These are phyloP conservation scores for Monosporozyma yasuniensis DNA, from an alignment of 805 yeast genomes.

Conservation along the genomic window DNA sequence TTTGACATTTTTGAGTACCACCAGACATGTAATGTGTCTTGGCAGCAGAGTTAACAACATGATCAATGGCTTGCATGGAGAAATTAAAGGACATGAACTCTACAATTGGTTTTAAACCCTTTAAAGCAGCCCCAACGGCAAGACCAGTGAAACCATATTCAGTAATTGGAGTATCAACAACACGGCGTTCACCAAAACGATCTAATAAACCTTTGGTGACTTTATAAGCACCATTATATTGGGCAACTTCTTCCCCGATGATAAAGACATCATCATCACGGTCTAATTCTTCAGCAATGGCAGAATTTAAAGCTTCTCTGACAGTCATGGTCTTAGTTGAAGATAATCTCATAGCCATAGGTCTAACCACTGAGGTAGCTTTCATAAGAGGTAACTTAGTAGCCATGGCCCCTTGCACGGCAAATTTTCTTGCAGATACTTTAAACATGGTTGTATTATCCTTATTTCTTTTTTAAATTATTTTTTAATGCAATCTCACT, in stretches of 20 bases:
- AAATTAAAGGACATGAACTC: conserved; percentile 99
- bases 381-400: not conserved
- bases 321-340: conserved; percentile 69
- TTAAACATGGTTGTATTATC: not conserved
- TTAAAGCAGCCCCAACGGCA: conserved; percentile 92
- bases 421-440: not conserved
- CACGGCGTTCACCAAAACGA: conserved; percentile 88
- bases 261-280: conserved; percentile 88
- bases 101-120: conserved; percentile 91
- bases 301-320: conserved; percentile 92
- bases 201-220: conserved; percentile 92
- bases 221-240: conserved; percentile 98
- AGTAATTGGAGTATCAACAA: conserved; percentile 94
- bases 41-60: conserved; percentile 96
- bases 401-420: not conserved
- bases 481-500: too few species aligned
- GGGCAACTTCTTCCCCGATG: conserved; percentile 99
- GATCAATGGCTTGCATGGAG: conserved; percentile 99
- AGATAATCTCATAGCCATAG: conserved; percentile 17
- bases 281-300: conserved; percentile 95
- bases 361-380: not conserved
- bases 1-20: conserved; percentile 94
- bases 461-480: not conserved
- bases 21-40: conserved; percentile 99
- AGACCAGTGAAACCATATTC: conserved; percentile 98